A percentile compares a stretch with the other conserved stretches of the same genome.
Evolutionary conservation across 2,329 filamentous ascomycete species (phyloP).

Genomic region (Fusarium poae): DNA sequence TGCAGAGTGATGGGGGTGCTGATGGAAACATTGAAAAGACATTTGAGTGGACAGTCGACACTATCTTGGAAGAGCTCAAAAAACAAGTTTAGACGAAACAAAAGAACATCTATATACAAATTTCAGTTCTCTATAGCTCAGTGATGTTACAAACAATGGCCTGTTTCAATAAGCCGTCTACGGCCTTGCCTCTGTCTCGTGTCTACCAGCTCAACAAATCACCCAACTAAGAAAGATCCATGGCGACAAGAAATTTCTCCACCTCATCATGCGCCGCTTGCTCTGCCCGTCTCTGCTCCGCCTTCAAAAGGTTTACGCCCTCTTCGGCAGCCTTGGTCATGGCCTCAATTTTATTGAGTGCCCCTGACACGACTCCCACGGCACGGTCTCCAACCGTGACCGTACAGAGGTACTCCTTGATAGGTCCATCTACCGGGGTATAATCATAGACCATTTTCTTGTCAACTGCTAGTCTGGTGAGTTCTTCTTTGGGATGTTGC

Average conservation of each 20-base stretch:
- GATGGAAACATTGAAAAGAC: conserved; percentile 72
- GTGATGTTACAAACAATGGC: background rate
- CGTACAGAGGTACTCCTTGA: conserved; percentile 58
- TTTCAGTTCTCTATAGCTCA: background rate
- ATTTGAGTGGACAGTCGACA: conserved; percentile 76
- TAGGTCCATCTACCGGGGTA: conserved; percentile 42
- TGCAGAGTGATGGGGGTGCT: conserved; percentile 60
- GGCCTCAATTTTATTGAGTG: conserved; percentile 64
- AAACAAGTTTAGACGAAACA: conserved; percentile 31
- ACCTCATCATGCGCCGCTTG: background rate
- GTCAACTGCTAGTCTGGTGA: conserved; percentile 69
- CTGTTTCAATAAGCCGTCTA: background rate
- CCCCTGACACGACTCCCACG: conserved; percentile 61
- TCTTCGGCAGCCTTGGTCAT: conserved; percentile 67
- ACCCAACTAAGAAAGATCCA: conserved; percentile 1
- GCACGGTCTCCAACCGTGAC: conserved; percentile 63
- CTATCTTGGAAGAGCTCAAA: conserved; percentile 65
- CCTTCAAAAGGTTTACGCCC: conserved; percentile 58
- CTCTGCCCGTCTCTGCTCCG: conserved; percentile 24
- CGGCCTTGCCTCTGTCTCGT: background rate
- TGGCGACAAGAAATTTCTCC: conserved; percentile 1
- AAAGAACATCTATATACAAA: background rate
- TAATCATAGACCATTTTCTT: conserved; percentile 68
- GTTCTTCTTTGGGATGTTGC: conserved; percentile 74
- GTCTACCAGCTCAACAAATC: background rate